Evolutionary conservation across 768 basidiomycete species (phyloP).

Genomic region (Russula abietina): DNA sequence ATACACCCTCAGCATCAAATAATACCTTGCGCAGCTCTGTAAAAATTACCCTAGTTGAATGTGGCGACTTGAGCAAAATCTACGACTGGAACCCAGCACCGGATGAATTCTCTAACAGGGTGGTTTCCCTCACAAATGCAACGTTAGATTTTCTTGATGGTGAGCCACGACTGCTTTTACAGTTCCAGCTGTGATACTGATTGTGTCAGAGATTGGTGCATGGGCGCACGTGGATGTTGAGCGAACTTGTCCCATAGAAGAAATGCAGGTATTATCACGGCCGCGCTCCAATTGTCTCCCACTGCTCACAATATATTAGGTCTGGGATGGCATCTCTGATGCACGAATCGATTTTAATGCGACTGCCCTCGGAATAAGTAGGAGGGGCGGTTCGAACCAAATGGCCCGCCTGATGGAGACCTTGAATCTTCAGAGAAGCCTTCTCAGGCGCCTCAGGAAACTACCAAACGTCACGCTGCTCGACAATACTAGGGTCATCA

Average conservation of each 20-base stretch:
- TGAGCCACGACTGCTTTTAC: slow-evolving; percentile 28
- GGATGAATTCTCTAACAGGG: slow-evolving; percentile 69
- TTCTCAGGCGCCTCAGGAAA: slow-evolving; percentile 56
- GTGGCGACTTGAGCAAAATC: slow-evolving; percentile 63
- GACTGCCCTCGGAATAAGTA: slow-evolving; percentile 36
- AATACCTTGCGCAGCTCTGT: slow-evolving; percentile 45
- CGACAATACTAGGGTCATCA: slow-evolving; percentile 68
- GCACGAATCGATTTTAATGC: slow-evolving; percentile 70
- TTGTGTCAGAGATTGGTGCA: slow-evolving; percentile 61
- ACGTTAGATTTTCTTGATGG: slow-evolving; percentile 64
- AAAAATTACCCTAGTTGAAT: slow-evolving; percentile 73
- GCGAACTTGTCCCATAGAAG: slow-evolving; percentile 68
- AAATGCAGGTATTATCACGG: slow-evolving; percentile 65
- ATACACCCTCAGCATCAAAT: slow-evolving; percentile 44
- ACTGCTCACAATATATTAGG: slow-evolving; percentile 36
- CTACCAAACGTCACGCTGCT: slow-evolving; percentile 53
- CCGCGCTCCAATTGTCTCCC: slow-evolving; percentile 10
- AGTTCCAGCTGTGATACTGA: slow-evolving; percentile 1
- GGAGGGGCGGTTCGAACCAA: slow-evolving; percentile 31
- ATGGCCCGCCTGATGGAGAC: slow-evolving; percentile 92
- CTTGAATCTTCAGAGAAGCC: slow-evolving; percentile 82
- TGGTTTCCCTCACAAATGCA: slow-evolving; percentile 76
- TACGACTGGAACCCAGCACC: slow-evolving; percentile 56
- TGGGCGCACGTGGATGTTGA: slow-evolving; percentile 69
- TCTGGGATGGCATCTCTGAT: slow-evolving; percentile 89